Evolutionary conservation across 2,329 filamentous ascomycete genomes (phyloP).

Genomic region (Pseudogymnoascus sp.): DNA sequence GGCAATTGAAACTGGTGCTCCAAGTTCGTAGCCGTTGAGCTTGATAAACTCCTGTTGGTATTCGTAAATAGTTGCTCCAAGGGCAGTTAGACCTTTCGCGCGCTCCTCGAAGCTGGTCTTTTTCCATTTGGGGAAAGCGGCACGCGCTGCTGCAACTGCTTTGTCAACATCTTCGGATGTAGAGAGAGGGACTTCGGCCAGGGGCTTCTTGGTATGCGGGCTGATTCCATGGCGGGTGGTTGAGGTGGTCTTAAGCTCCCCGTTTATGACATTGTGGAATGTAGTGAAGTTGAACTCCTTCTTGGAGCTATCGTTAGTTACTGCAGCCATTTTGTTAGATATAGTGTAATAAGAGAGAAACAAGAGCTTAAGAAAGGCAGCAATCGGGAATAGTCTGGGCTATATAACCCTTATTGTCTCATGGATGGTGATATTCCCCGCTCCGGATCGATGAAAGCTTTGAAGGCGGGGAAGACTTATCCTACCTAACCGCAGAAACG

Average conservation of each 20-base stretch:
- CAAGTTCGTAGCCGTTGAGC: constrained; percentile 41
- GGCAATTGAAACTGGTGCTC: constrained; percentile 38
- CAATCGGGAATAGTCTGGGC: not conserved
- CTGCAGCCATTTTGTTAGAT: not conserved
- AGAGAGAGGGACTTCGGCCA: constrained; percentile 31
- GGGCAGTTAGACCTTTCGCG: constrained; percentile 32
- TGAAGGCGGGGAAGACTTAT: not conserved
- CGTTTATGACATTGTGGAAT: constrained; percentile 16
- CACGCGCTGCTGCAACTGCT: constrained; percentile 37
- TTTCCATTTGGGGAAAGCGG: constrained; percentile 40
- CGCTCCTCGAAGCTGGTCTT: constrained; percentile 37
- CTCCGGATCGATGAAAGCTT: not conserved
- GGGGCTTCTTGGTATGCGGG: constrained; percentile 12
- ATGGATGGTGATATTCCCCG: not conserved
- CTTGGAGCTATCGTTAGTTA: not conserved
- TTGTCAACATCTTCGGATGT: constrained; percentile 35
- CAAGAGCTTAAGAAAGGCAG: not conserved
- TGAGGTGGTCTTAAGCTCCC: constrained; percentile 7
- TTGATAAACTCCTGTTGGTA: constrained; percentile 36
- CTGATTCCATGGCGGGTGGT: constrained; percentile 12
- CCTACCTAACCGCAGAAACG: not conserved
- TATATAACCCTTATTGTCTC: not conserved
- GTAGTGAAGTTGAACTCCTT: constrained; percentile 7
- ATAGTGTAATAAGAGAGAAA: not conserved
- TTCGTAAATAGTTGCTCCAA: constrained; percentile 8